Percentiles rank a stretch among this genome's conserved stretches.
phyloP scores from a whole-genome alignment of 352 stramenopile genomes.

The Phytophthora pluvialis region DNA sequence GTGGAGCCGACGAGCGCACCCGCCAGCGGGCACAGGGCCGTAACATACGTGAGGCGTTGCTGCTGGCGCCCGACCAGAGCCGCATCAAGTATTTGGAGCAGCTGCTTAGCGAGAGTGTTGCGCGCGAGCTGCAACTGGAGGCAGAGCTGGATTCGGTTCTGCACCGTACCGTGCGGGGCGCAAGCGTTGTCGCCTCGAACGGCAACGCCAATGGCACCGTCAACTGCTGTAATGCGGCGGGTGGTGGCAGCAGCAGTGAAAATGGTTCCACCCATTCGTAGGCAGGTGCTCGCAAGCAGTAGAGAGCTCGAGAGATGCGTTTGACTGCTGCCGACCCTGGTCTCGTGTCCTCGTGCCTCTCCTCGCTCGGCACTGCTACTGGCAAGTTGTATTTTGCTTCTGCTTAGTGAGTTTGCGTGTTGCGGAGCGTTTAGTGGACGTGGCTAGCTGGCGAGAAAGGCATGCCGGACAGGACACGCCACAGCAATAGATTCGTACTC shows the following conservation, averaged over 20 bases:
- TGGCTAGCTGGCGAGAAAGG: conserved; percentile 27
- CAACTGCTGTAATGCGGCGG: conserved; percentile 4
- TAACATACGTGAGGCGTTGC: conserved; percentile 79
- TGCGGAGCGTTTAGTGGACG: conserved; percentile 34
- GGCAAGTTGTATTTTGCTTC: conserved; percentile 39
- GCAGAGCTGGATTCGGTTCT: conserved; percentile 77
- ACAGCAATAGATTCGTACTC: conserved; percentile 52
- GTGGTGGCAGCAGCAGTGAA: conserved; percentile 23
- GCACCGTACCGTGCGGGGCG: conserved; percentile 34
- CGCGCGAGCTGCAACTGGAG: conserved; percentile 84
- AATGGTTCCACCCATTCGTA: conserved; percentile 33
- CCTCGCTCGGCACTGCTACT: conserved; percentile 26
- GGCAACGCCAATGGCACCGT: conserved; percentile 12
- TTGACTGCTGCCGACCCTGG: conserved; percentile 20
- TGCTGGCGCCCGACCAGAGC: conserved; percentile 78
- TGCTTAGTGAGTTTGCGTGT: conserved; percentile 47
- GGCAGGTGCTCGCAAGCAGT: conserved; percentile 18
- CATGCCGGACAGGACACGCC: conserved; percentile 20
- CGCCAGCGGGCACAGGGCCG: conserved; percentile 78
- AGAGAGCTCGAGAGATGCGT: conserved; percentile 20
- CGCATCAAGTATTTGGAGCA: conserved; percentile 91
- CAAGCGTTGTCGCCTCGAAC: conserved; percentile 12
- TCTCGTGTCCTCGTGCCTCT: conserved; percentile 19
- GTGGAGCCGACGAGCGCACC: conserved; percentile 72
- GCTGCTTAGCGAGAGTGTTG: conserved; percentile 82